Evolutionary conservation across 805 yeast species (phyloP).

Genomic region (Monosporozyma siamensis): DNA sequence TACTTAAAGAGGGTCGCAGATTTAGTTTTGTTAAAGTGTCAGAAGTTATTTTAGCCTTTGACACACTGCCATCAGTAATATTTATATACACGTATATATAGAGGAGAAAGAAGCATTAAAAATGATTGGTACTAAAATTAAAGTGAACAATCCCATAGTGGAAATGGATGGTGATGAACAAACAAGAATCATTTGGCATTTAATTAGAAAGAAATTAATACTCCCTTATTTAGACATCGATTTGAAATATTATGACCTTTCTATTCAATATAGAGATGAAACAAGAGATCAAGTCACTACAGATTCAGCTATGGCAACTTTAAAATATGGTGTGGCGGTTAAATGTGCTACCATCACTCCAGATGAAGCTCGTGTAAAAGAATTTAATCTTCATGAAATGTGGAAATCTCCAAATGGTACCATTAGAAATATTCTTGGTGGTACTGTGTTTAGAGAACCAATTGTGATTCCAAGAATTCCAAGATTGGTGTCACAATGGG

Average conservation of each 20-base stretch:
- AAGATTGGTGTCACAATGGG: constrained; percentile 84
- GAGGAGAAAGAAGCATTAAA: background rate
- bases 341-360: constrained; percentile 99
- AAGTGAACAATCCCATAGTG: constrained; percentile 81
- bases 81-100: background rate
- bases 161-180: constrained; percentile 98
- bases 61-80: background rate
- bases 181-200: constrained; percentile 93
- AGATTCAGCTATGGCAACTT: constrained; percentile 85
- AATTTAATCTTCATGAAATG: constrained; percentile 86
- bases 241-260: constrained; percentile 84
- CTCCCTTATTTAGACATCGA: constrained; percentile 80
- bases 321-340: constrained; percentile 84
- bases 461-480: constrained; percentile 86
- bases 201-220: constrained; percentile 78
- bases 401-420: constrained; percentile 98
- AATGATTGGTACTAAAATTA: constrained; percentile 41
- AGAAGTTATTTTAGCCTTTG: too few relatives aligned
- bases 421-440: constrained; percentile 88
- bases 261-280: constrained; percentile 75
- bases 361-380: constrained; percentile 89
- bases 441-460: constrained; percentile 95
- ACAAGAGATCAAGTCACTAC: constrained; percentile 83
- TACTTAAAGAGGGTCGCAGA: too few relatives aligned
- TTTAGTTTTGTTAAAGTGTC: too few relatives aligned